These are phyloP conservation scores for Lentinula edodes DNA, from an alignment of 768 basidiomycete species.

Conservation along the genomic window DNA sequence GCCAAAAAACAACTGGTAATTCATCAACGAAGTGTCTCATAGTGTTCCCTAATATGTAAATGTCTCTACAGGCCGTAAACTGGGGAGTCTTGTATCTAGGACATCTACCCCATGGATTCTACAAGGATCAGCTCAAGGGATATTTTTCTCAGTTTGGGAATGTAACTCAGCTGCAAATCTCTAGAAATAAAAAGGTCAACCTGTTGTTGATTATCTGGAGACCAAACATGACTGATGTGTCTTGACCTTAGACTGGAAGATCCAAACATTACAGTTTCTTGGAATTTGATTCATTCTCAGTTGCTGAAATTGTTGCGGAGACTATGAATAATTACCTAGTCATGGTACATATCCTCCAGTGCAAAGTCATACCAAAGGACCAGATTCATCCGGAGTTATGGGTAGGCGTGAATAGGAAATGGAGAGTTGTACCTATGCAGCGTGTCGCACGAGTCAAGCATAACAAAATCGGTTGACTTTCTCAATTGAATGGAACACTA, in stretches of 20 bases:
- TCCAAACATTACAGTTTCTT: conserved; percentile 98
- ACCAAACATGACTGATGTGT: no score
- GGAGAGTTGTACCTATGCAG: conserved; percentile 68
- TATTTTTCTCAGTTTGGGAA: conserved; percentile 96
- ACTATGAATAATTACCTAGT: conserved; percentile 99
- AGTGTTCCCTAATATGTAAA: conserved; percentile 1
- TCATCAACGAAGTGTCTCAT: conserved; percentile 1
- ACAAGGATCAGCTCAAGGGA: conserved; percentile 86
- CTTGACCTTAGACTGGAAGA: conserved; percentile 65
- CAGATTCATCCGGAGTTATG: conserved; percentile 91
- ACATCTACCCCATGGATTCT: conserved; percentile 94
- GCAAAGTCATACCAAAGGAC: conserved; percentile 86
- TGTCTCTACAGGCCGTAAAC: conserved; percentile 38
- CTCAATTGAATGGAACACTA: not conserved
- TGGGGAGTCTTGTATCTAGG: conserved; percentile 86
- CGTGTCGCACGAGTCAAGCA: conserved; percentile 68
- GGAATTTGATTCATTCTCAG: conserved; percentile 84
- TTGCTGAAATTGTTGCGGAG: conserved; percentile 93
- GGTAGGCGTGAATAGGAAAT: conserved; percentile 96
- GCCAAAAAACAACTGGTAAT: conserved; percentile 66
- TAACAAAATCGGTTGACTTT: conserved; percentile 61
- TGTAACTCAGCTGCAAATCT: conserved; percentile 81
- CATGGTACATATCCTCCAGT: conserved; percentile 88
- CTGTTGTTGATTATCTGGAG: no score
- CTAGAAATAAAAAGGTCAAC: conserved; percentile 85